A percentile compares a stretch with the other conserved stretches of the same genome.
Conservation (phyloP, 805 yeast genomes). For the Ogataea minuta region DNA sequence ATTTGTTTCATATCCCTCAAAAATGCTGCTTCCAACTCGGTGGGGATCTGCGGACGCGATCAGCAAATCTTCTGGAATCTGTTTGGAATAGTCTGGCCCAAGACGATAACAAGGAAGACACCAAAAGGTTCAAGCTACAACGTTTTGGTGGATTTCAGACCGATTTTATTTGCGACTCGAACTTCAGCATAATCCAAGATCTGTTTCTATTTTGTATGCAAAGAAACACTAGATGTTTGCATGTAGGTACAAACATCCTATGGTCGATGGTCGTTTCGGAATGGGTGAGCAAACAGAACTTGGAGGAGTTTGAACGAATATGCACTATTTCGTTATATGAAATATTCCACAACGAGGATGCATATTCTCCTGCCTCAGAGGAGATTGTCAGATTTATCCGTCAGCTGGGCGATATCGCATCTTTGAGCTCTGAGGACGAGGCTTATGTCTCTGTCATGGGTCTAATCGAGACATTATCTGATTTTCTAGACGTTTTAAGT, state of each 20-base stretch:
- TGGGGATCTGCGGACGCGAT: slow-evolving; percentile 58
- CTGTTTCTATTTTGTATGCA: slow-evolving; percentile 69
- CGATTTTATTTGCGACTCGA: slow-evolving; percentile 52
- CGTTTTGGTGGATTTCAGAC: slow-evolving; percentile 72
- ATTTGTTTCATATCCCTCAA: slow-evolving; percentile 68
- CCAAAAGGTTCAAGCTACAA: slow-evolving; percentile 54
- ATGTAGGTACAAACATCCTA: slow-evolving; percentile 60
- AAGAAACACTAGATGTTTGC: slow-evolving; percentile 56
- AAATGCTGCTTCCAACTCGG: slow-evolving; percentile 65
- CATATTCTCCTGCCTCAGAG: slow-evolving; percentile 50
- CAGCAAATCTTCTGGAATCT: slow-evolving; percentile 51
- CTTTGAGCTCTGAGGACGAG: slow-evolving; percentile 63
- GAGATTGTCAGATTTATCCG: slow-evolving; percentile 57
- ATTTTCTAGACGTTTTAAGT: slow-evolving; percentile 61
- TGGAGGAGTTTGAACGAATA: slow-evolving; percentile 61
- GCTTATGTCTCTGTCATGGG: slow-evolving; percentile 49
- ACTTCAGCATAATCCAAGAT: slow-evolving; percentile 60
- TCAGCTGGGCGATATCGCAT: slow-evolving; percentile 46
- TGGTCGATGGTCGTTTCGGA: slow-evolving; percentile 75
- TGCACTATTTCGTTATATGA: slow-evolving; percentile 63
- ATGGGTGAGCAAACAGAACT: slow-evolving; percentile 53
- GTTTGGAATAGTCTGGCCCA: slow-evolving; percentile 78
- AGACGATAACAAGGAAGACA: slow-evolving; percentile 54
- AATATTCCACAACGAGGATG: slow-evolving; percentile 51
- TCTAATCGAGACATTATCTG: slow-evolving; percentile 53